Evolutionary conservation across 2,329 filamentous ascomycete species (phyloP), one percentile per base, ranked within the genome.

Genomic region (Fusarium staphyleae): DNA sequence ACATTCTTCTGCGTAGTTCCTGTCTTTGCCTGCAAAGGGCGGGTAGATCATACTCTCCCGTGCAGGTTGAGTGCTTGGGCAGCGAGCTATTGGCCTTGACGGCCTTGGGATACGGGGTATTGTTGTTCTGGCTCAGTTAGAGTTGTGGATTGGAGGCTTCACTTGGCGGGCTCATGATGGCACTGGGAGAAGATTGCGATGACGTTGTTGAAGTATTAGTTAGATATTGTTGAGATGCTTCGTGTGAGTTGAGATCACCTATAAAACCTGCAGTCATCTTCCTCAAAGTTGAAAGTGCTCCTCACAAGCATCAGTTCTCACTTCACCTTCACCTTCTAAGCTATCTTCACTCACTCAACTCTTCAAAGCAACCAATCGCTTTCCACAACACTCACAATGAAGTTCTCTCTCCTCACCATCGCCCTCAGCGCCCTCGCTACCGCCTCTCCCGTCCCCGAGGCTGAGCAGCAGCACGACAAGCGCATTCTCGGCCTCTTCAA

Each of bases 371-470:
- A 7, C 1, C 24, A 8, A 11, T 19, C 19, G 12, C 12, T 16
- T 29, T 42, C 26, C 37, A 8, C 15, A 46, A 24, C 43, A 48
- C 40, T 26, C 48, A 65, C 50, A 3, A 69, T 69, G 67, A 69
- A 66, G 55, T 54, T 65, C 50, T 60, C 63, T 36, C 34, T 65
- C 26, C 5, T 63, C 41, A 28, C 63, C 33, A 19, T 57, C 34
- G 54, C 60, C 36, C 57, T 69, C 40, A 60, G 55, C 51, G 58
- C 60, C 48, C 35, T 67, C 12, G 55, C 63, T 37, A 26, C 52
- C 12, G 62, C 66, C 33, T 59, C 55, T 16, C 67, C 67, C 16
- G 56, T 65, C 32, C 55, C 62, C 26, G 55, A 62, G 28, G 41
- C 53, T 36, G 57, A 63, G 48, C 51, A 63, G 48, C 51, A 66